Percentiles rank a stretch among this genome's conserved stretches.
Evolutionary conservation across 2,329 filamentous ascomycete species (phyloP).

Genomic region (Fusarium mundagurra): DNA sequence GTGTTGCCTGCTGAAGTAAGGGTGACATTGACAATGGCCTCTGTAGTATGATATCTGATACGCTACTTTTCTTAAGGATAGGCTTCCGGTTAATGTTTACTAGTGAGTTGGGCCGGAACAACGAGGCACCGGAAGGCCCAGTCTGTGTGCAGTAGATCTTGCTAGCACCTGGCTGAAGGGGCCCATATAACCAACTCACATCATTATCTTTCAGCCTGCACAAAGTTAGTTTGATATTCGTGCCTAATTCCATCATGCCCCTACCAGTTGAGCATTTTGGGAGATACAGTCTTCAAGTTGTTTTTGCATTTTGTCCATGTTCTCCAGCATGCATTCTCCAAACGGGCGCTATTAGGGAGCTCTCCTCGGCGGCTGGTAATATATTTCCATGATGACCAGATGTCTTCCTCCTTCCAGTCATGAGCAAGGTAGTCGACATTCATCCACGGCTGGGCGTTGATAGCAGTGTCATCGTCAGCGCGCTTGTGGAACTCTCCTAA

Average conservation of each 20-base stretch:
- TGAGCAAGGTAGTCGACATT: not conserved
- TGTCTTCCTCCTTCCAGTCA: too few relatives aligned
- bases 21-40: not conserved
- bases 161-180: not conserved
- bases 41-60: not conserved
- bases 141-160: not conserved
- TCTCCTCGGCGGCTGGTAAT: too few relatives aligned
- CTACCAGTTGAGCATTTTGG: not conserved
- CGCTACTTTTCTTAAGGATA: not conserved
- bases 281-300: not conserved
- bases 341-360: not conserved
- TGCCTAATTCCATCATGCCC: not conserved
- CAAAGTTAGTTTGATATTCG: not conserved
- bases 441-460: not conserved
- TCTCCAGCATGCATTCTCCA: not conserved
- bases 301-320: not conserved
- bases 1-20: not conserved
- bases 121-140: not conserved
- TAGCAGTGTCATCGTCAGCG: not conserved
- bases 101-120: not conserved
- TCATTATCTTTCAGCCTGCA: not conserved
- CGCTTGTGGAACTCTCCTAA: not conserved
- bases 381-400: too few relatives aligned
- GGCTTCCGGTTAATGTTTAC: not conserved
- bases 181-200: not conserved